phyloP scores from a whole-genome alignment of 306 rosid genomes.

The Phaseolus lunatus region DNA sequence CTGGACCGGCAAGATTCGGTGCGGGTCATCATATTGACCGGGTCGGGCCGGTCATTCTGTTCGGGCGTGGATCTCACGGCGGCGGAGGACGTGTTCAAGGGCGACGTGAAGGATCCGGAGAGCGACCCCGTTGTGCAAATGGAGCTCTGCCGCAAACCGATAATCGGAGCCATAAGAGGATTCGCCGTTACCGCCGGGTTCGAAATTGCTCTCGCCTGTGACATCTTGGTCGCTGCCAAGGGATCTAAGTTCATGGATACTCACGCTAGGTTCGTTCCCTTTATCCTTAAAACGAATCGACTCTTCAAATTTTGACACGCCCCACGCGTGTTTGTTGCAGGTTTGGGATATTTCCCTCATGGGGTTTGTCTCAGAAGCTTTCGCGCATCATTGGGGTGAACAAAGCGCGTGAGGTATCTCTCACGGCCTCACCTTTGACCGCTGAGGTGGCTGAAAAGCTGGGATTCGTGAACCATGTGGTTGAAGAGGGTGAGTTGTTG shows the following conservation, averaged over 20 bases:
- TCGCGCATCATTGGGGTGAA: slow-evolving; percentile 75
- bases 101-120: slow-evolving; percentile 85
- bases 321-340: slow-evolving; percentile 43
- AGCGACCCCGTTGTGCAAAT: slow-evolving; percentile 76
- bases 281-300: not conserved
- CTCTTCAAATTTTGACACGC: not conserved
- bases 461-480: slow-evolving; percentile 90
- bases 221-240: slow-evolving; percentile 74
- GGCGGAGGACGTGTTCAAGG: slow-evolving; percentile 92
- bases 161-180: slow-evolving; percentile 82
- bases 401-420: slow-evolving; percentile 89
- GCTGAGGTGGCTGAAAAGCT: slow-evolving; percentile 79
- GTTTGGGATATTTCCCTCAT: slow-evolving; percentile 96
- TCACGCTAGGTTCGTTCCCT: slow-evolving; percentile 72
- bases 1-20: slow-evolving; percentile 69
- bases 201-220: slow-evolving; percentile 91
- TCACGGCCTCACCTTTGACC: slow-evolving; percentile 79
- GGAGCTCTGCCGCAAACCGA: slow-evolving; percentile 85
- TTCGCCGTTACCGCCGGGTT: slow-evolving; percentile 96
- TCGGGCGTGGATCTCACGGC: slow-evolving; percentile 88
- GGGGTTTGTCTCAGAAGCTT: slow-evolving; percentile 98
- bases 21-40: slow-evolving; percentile 74
- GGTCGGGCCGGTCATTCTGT: slow-evolving; percentile 89
- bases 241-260: slow-evolving; percentile 88
- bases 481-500: slow-evolving; percentile 74